A percentile compares a stretch with the other conserved stretches of the same genome.
These are phyloP conservation scores for Colletotrichum lini DNA, from an alignment of 2,329 filamentous ascomycete species.

Conservation along the genomic window DNA sequence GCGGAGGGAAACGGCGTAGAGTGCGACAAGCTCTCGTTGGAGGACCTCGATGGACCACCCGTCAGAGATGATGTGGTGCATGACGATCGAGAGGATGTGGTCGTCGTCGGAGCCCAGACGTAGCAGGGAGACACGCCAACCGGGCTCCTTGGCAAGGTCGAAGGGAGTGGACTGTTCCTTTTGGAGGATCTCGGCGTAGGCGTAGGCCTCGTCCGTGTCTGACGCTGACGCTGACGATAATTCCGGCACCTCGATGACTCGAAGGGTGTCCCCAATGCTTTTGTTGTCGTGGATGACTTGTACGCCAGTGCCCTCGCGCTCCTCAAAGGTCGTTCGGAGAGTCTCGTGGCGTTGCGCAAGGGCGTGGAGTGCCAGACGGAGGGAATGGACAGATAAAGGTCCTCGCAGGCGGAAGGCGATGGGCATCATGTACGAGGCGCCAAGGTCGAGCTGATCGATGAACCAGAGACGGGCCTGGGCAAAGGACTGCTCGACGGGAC, in stretches of 20 bases:
- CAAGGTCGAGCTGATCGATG: slow-evolving; percentile 44
- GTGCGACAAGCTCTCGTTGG: background rate
- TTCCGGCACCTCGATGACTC: background rate
- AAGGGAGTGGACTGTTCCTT: slow-evolving; percentile 13
- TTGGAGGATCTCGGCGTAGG: background rate
- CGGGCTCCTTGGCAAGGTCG: slow-evolving; percentile 7
- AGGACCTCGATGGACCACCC: slow-evolving; percentile 11
- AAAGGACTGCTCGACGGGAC: slow-evolving; percentile 45
- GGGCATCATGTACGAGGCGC: slow-evolving; percentile 41
- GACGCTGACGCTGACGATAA: too few species aligned
- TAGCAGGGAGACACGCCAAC: slow-evolving; percentile 34
- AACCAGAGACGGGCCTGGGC: slow-evolving; percentile 46
- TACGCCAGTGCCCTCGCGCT: background rate
- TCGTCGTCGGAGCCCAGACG: background rate
- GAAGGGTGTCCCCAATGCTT: background rate
- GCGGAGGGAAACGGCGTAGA: background rate
- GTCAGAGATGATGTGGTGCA: slow-evolving; percentile 30
- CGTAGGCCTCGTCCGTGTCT: background rate
- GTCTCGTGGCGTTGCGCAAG: slow-evolving; percentile 44
- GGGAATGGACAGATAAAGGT: slow-evolving; percentile 36
- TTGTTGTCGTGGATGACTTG: slow-evolving; percentile 25
- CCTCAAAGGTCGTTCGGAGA: slow-evolving; percentile 44
- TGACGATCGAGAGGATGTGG: slow-evolving; percentile 11
- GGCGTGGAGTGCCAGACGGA: slow-evolving; percentile 33
- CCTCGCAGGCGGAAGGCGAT: slow-evolving; percentile 39